phyloP scores from a whole-genome alignment of 1,284 basidiomycete genomes.

The Leccinum cinnamomeum region DNA sequence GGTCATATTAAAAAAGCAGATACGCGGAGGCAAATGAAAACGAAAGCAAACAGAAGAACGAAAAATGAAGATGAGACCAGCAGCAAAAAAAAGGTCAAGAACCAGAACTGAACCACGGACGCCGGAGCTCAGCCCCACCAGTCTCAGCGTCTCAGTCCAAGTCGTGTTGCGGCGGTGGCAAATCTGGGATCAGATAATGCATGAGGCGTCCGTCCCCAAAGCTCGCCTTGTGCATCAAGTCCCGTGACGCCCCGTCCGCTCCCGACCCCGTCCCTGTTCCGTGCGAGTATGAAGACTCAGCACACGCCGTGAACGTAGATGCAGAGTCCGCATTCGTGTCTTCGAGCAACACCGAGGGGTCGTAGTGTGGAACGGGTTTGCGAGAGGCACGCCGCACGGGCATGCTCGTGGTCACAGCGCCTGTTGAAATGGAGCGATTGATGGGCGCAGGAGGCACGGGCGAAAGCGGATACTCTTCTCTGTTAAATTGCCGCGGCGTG shows the following conservation, averaged over 20 bases:
- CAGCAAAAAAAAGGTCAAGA: neutral
- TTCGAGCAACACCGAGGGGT: conserved; percentile 31
- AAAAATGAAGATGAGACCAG: neutral
- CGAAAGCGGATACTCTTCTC: conserved; percentile 30
- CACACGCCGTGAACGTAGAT: conserved; percentile 25
- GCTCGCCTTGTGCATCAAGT: conserved; percentile 26
- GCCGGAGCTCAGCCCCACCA: neutral
- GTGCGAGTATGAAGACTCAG: conserved; percentile 34
- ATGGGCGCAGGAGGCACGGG: conserved; percentile 21
- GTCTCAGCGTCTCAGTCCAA: conserved; percentile 16
- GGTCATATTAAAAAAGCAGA: conserved; percentile 11
- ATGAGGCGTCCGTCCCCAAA: conserved; percentile 30
- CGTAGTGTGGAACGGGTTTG: conserved; percentile 49
- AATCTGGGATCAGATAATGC: conserved; percentile 43
- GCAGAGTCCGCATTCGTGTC: conserved; percentile 21
- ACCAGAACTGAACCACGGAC: neutral
- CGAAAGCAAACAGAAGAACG: neutral
- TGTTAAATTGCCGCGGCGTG: conserved; percentile 1
- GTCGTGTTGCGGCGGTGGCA: conserved; percentile 37
- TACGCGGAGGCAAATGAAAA: neutral
- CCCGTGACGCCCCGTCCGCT: conserved; percentile 19
- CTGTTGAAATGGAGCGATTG: conserved; percentile 27
- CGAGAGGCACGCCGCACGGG: conserved; percentile 35
- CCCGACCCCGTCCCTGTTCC: conserved; percentile 16
- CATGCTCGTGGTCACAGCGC: conserved; percentile 14